phyloP scores from a whole-genome alignment of 2,329 filamentous ascomycete genomes.

The Pseudovirgaria hyperparasitica region DNA sequence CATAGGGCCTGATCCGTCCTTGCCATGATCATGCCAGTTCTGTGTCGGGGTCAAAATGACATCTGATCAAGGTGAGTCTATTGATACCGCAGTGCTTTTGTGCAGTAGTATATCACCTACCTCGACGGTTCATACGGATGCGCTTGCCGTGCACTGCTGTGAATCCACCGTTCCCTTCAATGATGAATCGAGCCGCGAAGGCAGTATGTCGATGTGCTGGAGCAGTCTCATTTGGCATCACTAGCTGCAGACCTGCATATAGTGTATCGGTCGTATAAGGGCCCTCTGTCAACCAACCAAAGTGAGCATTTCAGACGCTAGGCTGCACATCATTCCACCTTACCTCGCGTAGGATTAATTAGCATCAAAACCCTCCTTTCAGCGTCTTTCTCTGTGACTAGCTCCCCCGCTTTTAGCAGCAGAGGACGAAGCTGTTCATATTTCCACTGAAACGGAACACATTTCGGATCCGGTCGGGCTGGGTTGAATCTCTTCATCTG shows the following conservation, averaged over 20 bases:
- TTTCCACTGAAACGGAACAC: conserved; percentile 25
- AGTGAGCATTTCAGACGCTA: not conserved
- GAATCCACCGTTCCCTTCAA: conserved; percentile 43
- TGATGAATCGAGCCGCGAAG: conserved; percentile 45
- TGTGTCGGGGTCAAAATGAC: conserved; percentile 45
- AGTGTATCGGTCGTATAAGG: conserved; percentile 47
- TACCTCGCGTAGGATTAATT: conserved; percentile 24
- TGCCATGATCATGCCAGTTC: conserved; percentile 50
- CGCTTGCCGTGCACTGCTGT: conserved; percentile 44
- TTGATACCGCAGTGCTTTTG: no score
- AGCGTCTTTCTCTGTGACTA: conserved; percentile 24
- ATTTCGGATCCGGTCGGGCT: conserved; percentile 31
- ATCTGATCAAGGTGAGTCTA: no score
- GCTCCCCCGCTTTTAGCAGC: conserved; percentile 22
- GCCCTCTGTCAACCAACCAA: conserved; percentile 22
- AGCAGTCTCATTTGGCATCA: conserved; percentile 43
- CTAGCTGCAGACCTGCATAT: conserved; percentile 44
- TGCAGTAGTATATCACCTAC: no score
- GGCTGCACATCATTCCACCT: not conserved
- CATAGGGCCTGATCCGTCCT: conserved; percentile 40
- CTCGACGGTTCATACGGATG: conserved; percentile 37
- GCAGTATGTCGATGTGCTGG: conserved; percentile 44
- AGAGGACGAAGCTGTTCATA: conserved; percentile 23
- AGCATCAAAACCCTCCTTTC: conserved; percentile 30
- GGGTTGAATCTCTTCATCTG: conserved; percentile 37